phyloP scores from a whole-genome alignment of 768 basidiomycete genomes.

The Leucocoprinus sp. region DNA sequence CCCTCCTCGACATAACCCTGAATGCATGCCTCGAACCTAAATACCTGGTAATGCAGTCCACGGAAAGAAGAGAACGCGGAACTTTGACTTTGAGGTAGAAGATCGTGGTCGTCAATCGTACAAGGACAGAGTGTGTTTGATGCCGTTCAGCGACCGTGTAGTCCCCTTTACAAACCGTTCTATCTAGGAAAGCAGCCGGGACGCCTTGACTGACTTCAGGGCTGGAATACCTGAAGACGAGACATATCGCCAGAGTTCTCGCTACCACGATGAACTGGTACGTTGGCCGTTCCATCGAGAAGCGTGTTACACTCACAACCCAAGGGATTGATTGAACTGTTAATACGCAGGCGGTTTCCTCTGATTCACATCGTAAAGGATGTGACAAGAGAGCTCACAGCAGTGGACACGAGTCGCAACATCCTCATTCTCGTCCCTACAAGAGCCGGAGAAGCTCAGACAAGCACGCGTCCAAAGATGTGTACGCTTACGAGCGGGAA shows the following conservation, averaged over 20 bases:
- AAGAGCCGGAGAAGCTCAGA: background rate
- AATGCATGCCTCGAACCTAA: background rate
- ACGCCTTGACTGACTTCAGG: slow-evolving; percentile 4
- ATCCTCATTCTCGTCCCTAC: background rate
- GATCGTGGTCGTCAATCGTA: background rate
- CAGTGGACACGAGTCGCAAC: background rate
- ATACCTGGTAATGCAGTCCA: background rate
- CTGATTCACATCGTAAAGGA: background rate
- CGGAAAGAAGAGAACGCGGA: slow-evolving; percentile 1
- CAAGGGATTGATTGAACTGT: background rate
- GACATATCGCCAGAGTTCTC: background rate
- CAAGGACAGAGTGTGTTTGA: slow-evolving; percentile 1
- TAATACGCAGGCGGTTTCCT: background rate
- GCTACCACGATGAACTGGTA: background rate
- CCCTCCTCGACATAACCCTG: slow-evolving; percentile 7
- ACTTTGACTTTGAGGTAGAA: background rate
- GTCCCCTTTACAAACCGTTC: background rate
- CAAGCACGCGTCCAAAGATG: background rate
- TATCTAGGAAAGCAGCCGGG: background rate
- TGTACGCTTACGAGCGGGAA: background rate
- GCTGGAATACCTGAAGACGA: slow-evolving; percentile 3
- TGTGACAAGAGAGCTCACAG: background rate
- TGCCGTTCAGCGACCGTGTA: background rate
- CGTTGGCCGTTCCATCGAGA: background rate
- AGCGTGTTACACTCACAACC: background rate